Conservation (phyloP, 1,139 yeast genomes). For the Saccharomyces uvarum region DNA sequence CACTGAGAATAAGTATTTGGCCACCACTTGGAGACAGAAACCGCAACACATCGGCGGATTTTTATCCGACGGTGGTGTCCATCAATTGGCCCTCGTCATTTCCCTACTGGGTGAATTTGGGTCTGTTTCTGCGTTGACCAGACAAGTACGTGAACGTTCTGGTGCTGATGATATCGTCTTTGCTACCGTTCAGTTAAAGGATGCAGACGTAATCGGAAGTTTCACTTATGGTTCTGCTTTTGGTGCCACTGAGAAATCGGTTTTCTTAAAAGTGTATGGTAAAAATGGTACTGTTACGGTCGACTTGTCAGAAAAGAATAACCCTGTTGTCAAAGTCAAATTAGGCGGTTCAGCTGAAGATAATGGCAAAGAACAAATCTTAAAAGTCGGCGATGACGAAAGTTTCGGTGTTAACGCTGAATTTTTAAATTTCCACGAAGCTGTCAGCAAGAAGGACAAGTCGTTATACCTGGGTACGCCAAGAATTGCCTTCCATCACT, state of each 20-base stretch:
- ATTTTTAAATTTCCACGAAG: slow-evolving; percentile 65
- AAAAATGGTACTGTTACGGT: slow-evolving; percentile 63
- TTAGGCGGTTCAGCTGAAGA: slow-evolving; percentile 42
- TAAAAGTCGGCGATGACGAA: slow-evolving; percentile 43
- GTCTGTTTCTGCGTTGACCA: slow-evolving; percentile 62
- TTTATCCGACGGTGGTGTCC: slow-evolving; percentile 92
- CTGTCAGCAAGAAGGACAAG: slow-evolving; percentile 59
- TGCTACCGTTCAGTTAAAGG: slow-evolving; percentile 54
- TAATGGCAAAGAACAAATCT: slow-evolving; percentile 38
- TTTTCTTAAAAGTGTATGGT: slow-evolving; percentile 65
- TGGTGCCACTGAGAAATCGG: slow-evolving; percentile 69
- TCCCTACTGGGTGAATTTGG: slow-evolving; percentile 72
- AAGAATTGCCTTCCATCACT: slow-evolving; percentile 77
- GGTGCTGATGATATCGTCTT: slow-evolving; percentile 77
- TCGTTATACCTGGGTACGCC: slow-evolving; percentile 53
- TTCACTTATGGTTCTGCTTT: slow-evolving; percentile 88
- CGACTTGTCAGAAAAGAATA: slow-evolving; percentile 49
- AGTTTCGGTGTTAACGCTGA: slow-evolving; percentile 60
- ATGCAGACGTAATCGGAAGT: slow-evolving; percentile 67
- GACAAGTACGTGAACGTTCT: slow-evolving; percentile 63
- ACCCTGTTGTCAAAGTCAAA: slow-evolving; percentile 40
- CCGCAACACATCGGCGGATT: slow-evolving; percentile 91
- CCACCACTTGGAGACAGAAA: slow-evolving; percentile 74
- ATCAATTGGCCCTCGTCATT: slow-evolving; percentile 79
- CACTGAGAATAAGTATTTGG: slow-evolving; percentile 53